phyloP scores from a whole-genome alignment of 2,329 filamentous ascomycete genomes.

The Amauroascus niger region DNA sequence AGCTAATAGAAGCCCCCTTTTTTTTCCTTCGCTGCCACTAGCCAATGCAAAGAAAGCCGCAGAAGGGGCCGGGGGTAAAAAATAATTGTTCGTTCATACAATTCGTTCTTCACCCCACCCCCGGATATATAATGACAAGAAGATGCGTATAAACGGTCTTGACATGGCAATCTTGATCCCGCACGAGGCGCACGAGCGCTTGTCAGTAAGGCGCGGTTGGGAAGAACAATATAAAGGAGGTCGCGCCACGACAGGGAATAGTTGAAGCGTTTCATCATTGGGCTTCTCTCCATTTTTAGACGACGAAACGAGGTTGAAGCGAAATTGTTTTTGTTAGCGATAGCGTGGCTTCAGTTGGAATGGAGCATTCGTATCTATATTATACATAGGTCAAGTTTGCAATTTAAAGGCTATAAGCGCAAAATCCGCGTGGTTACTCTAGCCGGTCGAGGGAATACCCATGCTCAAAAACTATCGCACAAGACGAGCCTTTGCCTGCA shows the following conservation, averaged over 20 bases:
- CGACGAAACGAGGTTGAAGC: not conserved
- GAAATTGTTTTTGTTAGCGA: constrained; percentile 7
- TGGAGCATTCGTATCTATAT: not conserved
- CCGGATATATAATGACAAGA: not conserved
- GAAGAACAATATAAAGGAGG: not conserved
- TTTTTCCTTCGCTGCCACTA: constrained; percentile 4
- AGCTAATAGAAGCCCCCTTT: not conserved
- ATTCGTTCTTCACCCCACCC: not conserved
- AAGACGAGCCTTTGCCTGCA: not conserved
- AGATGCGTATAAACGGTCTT: not conserved
- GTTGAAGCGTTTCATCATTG: not conserved
- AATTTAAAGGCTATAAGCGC: not conserved
- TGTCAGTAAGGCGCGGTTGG: not conserved
- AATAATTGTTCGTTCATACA: constrained; percentile 4
- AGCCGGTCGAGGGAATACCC: not conserved
- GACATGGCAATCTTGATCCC: not conserved
- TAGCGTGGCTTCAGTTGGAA: not conserved
- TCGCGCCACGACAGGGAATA: not conserved
- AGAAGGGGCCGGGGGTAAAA: constrained; percentile 5
- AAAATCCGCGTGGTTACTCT: not conserved
- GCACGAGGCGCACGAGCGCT: not conserved
- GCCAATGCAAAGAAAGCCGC: constrained; percentile 16
- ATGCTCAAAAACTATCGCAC: not conserved
- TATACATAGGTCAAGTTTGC: not conserved
- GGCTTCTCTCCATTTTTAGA: not conserved